phyloP scores from a whole-genome alignment of 2,329 filamentous ascomycete genomes.

The Monilinia aucupariae region DNA sequence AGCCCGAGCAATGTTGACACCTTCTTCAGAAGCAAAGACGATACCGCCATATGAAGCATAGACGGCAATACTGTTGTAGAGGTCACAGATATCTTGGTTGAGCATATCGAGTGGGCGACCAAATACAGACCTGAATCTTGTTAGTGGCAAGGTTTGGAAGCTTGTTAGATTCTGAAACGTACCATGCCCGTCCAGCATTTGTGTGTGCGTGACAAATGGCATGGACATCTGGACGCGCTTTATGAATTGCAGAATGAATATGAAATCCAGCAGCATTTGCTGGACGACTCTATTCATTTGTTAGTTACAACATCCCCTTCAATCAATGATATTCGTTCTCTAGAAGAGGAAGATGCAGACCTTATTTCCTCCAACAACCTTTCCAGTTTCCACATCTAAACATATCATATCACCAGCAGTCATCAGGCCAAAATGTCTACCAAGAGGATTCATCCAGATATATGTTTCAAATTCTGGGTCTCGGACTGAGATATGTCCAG shows the following conservation, averaged over 20 bases:
- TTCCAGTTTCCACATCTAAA: constrained; percentile 54
- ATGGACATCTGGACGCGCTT: constrained; percentile 57
- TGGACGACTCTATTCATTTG: constrained; percentile 40
- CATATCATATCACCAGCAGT: constrained; percentile 63
- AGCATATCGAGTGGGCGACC: constrained; percentile 63
- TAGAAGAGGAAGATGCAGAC: constrained; percentile 16
- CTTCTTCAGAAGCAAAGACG: constrained; percentile 59
- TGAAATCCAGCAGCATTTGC: constrained; percentile 64
- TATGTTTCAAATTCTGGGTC: constrained; percentile 56
- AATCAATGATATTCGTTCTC: too few species aligned
- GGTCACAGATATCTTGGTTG: constrained; percentile 60
- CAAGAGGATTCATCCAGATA: constrained; percentile 67
- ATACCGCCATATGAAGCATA: constrained; percentile 61
- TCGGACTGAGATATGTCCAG: constrained; percentile 61
- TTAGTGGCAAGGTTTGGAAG: background rate
- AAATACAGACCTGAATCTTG: constrained; percentile 58
- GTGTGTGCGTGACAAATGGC: constrained; percentile 66
- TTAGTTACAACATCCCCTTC: background rate
- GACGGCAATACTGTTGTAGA: constrained; percentile 60
- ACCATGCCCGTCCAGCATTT: constrained; percentile 48
- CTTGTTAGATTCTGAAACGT: background rate
- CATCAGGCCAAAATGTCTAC: constrained; percentile 59
- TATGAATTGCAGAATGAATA: constrained; percentile 65
- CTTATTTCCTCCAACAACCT: constrained; percentile 57
- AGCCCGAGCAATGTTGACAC: constrained; percentile 55